phyloP scores from a whole-genome alignment of 202 grass and related monocot species.

The Panicum virgatum region DNA sequence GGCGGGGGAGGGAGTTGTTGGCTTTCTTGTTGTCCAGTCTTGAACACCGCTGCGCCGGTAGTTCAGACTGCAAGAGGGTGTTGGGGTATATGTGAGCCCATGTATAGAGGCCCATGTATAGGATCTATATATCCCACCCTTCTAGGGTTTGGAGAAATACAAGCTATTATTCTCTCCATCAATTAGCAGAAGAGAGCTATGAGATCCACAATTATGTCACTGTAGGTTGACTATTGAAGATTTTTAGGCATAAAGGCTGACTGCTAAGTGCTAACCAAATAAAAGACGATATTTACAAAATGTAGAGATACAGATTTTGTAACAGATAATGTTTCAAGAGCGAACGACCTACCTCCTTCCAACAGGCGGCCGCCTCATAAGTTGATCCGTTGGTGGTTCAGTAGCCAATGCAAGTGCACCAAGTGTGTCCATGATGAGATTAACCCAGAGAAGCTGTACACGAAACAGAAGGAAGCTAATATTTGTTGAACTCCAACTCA shows the following conservation, averaged over 20 bases:
- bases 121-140: no score
- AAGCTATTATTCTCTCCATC: no score
- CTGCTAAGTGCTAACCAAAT: neutral
- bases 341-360: constrained; percentile 53
- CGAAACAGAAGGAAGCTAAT: constrained; percentile 27
- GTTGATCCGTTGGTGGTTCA: constrained; percentile 85
- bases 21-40: no score
- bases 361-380: constrained; percentile 77
- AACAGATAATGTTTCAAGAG: constrained; percentile 35
- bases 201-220: neutral
- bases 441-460: constrained; percentile 93
- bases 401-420: constrained; percentile 98
- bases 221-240: neutral
- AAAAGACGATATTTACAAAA: neutral
- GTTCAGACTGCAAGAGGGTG: no score
- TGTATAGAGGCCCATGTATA: no score
- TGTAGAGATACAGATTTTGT: constrained; percentile 1
- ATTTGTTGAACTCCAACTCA: neutral
- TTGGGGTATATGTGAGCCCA: no score
- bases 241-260: constrained; percentile 7
- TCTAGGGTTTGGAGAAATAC: no score
- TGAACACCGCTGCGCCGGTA: no score
- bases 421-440: constrained; percentile 99
- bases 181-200: constrained; percentile 7
- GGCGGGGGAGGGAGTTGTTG: no score